Base-by-base conservation (phyloP, 345 rosid genomes). In the Kandelia obovata region DNA sequence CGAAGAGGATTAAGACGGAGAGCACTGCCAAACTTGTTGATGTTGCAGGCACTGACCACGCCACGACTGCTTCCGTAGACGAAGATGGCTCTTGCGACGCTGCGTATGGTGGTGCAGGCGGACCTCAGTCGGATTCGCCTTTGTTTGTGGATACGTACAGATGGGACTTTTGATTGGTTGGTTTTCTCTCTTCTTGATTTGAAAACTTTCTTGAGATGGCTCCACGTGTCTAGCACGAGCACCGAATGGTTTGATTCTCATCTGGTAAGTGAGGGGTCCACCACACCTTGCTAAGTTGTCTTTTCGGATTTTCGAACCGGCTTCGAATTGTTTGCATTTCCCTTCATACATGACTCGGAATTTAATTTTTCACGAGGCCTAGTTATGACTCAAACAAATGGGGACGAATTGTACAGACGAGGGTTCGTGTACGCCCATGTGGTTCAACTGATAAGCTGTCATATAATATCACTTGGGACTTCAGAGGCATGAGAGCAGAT, bases 91-190 rank as follows among this genome's bases (percentile, higher is more conserved):
- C 5, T 13, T 6, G 21, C 23, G 32, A 21, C 28, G 53, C n/a
- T 20, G 66, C 2, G 3, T 51, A 51, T 26, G 56, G 32, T 28
- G 31, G 31, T n/a, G 65, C 49, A 26, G 34, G 21, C 13, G 70
- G 21, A 57, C 27, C 27, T 11, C 11, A 19, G 64, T 6, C 43
- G 11, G 56, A 47, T 47, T 11, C 58, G 46, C 25, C 52, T 43
- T 31, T 57, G 56, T 72, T 52, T 20, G 75, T 65, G 60, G 65
- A 65, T 49, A 47, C 69, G 21, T 64, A 64, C 61, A n/a, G 28
- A 64, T 64, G 58, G 69, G 69, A 56, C 8, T 28, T 46, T 1
- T 47, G 52, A 30, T 47, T 67, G 13, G 46, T 9, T 39, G 62
- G 53, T 35, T 35, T 7, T 27, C 21, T 21, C 5, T 32, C 43